Base-by-base conservation (phyloP, 2,329 filamentous ascomycete species). In the Fusarium nelsonii region DNA sequence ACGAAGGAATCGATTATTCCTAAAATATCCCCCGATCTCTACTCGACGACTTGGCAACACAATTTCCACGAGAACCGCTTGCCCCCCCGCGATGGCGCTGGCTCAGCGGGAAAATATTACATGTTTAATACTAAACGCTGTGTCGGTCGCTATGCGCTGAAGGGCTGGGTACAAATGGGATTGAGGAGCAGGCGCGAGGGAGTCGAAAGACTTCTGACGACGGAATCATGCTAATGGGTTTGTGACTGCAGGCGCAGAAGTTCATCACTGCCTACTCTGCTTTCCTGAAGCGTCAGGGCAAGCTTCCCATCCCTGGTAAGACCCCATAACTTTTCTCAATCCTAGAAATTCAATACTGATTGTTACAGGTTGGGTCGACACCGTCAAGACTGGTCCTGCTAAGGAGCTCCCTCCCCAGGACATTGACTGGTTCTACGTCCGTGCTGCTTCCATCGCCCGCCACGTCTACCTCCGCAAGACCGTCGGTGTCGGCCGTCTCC, bases 401-500 rank as follows among this genome's bases (percentile, higher is more conserved):
- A 97, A 97, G 86, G 96, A 99, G 88, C 92, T 99, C 78, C 95
- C 95, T 80, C 96, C 95, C 80, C 94, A 98, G 90, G 92, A 94
- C 84, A 93, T 94, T 82, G 96, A 99, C 90, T 99, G 96, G 96
- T 97, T 90, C 88, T 92, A 90, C 84, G 84, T 90, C 82, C 94
- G 96, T 81, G 94, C 95, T 79, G 96, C 96, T 78, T 90, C 95
- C 75, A 91, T 99, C 81, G 96, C 96, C 80, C 94, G 94, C 81
- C 95, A 98, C 89, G 91, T 99, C 88, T 99, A 99, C 90, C 89
- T 99, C 84, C 92, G 96, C 87, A 99, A 99, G 90, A 97, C 94
- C 72, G 94, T 99, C 81, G 96, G 96, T 89, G 93, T 99, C 77
- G 96, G 96, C 85, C 94, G 96, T 81, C 91, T 99, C 78, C 92